phyloP scores from a whole-genome alignment of 305 asterid genomes.

The Rubia balearica region DNA sequence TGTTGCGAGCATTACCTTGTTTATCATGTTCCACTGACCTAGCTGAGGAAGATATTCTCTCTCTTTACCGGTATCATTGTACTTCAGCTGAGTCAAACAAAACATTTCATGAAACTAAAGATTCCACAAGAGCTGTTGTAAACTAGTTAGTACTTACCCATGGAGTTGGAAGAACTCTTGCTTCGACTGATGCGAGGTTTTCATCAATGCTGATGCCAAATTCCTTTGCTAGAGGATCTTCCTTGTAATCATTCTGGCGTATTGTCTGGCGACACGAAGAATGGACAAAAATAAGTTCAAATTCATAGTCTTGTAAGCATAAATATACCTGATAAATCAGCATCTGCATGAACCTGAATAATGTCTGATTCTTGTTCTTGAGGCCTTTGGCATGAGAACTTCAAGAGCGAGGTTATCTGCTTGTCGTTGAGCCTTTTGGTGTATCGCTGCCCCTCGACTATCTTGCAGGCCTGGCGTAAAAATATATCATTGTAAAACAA shows the following conservation, averaged over 20 bases:
- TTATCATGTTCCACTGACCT: constrained; percentile 40
- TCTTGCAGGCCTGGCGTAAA: constrained; percentile 32
- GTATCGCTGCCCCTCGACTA: constrained; percentile 36
- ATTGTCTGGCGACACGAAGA: constrained; percentile 21
- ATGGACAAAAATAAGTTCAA: neutral
- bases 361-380: constrained; percentile 32
- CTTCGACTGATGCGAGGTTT: constrained; percentile 33
- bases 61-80: constrained; percentile 34
- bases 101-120: neutral
- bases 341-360: constrained; percentile 26
- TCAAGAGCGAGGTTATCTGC: constrained; percentile 34
- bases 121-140: neutral
- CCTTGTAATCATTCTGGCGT: constrained; percentile 27
- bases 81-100: constrained; percentile 26
- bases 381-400: constrained; percentile 38
- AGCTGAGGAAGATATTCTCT: constrained; percentile 31
- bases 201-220: constrained; percentile 32
- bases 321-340: neutral
- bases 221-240: constrained; percentile 31
- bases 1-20: constrained; percentile 25
- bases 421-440: constrained; percentile 34
- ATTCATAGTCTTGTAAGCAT: neutral
- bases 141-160: constrained; percentile 23
- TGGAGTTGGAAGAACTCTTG: constrained; percentile 38
- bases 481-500: neutral